A percentile compares a stretch with the other conserved stretches of the same genome.
These are phyloP conservation scores for Alternaria consortialis DNA, from an alignment of 2,329 filamentous ascomycete species.

Conservation along the genomic window DNA sequence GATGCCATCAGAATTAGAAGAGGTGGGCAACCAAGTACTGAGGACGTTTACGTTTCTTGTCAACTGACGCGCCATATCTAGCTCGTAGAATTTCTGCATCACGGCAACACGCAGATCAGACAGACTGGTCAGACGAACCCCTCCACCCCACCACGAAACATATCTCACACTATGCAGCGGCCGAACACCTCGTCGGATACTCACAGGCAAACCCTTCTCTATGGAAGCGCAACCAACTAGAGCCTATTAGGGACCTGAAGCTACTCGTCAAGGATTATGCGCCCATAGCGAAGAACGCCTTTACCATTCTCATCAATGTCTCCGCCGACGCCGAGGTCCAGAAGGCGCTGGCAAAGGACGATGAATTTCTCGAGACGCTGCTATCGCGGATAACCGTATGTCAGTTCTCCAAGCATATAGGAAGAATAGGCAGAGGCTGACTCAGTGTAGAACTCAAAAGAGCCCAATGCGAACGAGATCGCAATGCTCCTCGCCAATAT, in stretches of 20 bases:
- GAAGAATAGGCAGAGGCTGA: constrained; percentile 13
- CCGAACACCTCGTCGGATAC: constrained; percentile 87
- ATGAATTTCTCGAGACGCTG: constrained; percentile 79
- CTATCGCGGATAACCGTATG: constrained; percentile 77
- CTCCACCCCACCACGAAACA: constrained; percentile 32
- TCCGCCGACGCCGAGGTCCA: constrained; percentile 80
- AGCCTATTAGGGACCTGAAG: constrained; percentile 87
- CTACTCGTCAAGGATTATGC: constrained; percentile 84
- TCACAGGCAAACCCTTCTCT: constrained; percentile 77
- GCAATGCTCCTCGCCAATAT: constrained; percentile 95
- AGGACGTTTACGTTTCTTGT: background rate
- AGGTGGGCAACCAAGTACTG: constrained; percentile 41
- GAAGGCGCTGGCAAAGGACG: constrained; percentile 76
- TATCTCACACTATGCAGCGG: constrained; percentile 62
- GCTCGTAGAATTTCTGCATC: constrained; percentile 92
- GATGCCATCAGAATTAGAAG: constrained; percentile 62
- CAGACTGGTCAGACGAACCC: constrained; percentile 68
- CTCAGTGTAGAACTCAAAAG: constrained; percentile 68
- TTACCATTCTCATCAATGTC: constrained; percentile 89
- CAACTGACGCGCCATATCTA: constrained; percentile 48
- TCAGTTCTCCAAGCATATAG: constrained; percentile 55
- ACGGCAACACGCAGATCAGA: constrained; percentile 90
- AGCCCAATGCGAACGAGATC: constrained; percentile 83
- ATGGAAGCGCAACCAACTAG: constrained; percentile 82
- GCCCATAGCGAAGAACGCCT: constrained; percentile 90